Percentiles rank a stretch among this genome's conserved stretches.
phyloP scores from a whole-genome alignment of 2,329 filamentous ascomycete genomes.

The Diaporthe citrichinensis region DNA sequence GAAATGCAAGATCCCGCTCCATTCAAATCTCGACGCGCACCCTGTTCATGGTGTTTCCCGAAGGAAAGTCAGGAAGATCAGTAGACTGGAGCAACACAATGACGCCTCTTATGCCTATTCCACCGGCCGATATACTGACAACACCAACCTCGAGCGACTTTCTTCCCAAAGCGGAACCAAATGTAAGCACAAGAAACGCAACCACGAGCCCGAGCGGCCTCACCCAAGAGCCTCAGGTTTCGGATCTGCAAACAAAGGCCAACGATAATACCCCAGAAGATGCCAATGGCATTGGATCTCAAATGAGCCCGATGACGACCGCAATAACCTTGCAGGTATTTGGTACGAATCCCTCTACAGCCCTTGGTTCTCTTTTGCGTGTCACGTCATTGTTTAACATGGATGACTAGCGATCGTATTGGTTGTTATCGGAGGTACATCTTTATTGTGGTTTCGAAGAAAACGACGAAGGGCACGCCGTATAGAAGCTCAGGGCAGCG shows the following conservation, averaged over 20 bases:
- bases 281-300: neutral
- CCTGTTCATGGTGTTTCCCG: too few relatives aligned
- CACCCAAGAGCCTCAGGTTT: neutral
- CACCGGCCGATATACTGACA: neutral
- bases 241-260: neutral
- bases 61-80: neutral
- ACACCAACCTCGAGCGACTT: neutral
- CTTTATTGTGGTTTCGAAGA: neutral
- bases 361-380: too few relatives aligned
- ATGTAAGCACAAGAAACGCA: neutral
- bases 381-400: neutral
- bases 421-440: neutral
- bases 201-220: neutral
- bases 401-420: neutral
- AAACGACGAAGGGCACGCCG: neutral
- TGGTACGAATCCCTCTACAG: neutral
- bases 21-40: neutral
- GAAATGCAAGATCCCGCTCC: neutral
- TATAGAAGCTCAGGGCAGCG: too few relatives aligned
- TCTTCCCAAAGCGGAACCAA: neutral
- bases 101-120: neutral
- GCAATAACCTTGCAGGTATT: neutral
- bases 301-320: neutral
- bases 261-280: neutral
- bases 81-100: neutral